Conservation (phyloP, 768 basidiomycete species). For the Mycena galopus region DNA sequence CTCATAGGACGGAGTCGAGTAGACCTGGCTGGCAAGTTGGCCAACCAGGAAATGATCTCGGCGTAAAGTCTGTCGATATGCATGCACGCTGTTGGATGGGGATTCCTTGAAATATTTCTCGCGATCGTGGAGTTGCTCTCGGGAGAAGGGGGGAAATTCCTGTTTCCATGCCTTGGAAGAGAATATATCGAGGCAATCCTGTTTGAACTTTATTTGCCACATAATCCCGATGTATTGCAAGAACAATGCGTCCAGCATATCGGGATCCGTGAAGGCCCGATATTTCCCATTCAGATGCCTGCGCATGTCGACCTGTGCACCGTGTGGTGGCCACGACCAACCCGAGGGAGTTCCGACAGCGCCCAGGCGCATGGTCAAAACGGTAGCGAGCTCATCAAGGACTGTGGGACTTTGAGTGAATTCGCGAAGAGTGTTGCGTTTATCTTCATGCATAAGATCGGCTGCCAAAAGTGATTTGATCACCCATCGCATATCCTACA, state of each 20-base stretch:
- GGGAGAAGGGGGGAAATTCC: slow-evolving; percentile 30
- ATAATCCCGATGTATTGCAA: slow-evolving; percentile 58
- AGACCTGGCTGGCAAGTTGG: slow-evolving; percentile 39
- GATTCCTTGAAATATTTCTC: slow-evolving; percentile 38
- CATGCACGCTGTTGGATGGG: slow-evolving; percentile 40
- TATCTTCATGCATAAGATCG: neutral
- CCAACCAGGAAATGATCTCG: slow-evolving; percentile 49
- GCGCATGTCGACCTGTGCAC: slow-evolving; percentile 58
- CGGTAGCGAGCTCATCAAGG: slow-evolving; percentile 47
- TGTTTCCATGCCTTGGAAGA: slow-evolving; percentile 54
- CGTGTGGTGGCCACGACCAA: slow-evolving; percentile 61
- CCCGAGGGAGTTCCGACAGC: slow-evolving; percentile 48
- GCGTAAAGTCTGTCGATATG: slow-evolving; percentile 42
- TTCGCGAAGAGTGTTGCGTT: slow-evolving; percentile 5
- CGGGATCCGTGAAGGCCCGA: slow-evolving; percentile 62
- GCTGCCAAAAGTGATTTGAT: neutral
- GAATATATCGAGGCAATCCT: slow-evolving; percentile 46
- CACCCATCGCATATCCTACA: slow-evolving; percentile 3
- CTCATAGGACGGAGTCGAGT: slow-evolving; percentile 39
- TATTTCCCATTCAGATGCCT: slow-evolving; percentile 64
- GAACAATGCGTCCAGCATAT: slow-evolving; percentile 60
- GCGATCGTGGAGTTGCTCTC: slow-evolving; percentile 34
- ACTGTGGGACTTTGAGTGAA: neutral
- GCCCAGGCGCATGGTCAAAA: slow-evolving; percentile 60
- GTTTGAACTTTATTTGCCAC: slow-evolving; percentile 57